Conservation (phyloP, 345 rosid genomes). For the Ceriops decandra region DNA sequence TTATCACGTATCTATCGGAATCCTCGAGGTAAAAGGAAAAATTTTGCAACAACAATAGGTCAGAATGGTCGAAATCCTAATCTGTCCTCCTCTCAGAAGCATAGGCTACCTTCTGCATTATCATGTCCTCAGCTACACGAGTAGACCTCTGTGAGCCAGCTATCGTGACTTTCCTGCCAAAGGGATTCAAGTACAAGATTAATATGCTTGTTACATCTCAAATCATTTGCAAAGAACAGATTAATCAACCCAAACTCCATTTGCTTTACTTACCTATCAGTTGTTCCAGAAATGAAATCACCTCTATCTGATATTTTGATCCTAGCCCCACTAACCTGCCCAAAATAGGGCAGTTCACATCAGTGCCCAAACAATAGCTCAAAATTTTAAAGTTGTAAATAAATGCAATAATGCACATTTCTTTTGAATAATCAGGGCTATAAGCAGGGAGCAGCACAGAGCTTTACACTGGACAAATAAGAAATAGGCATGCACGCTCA, state of each 20-base stretch:
- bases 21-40: slow-evolving; percentile 15
- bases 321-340: slow-evolving; percentile 88
- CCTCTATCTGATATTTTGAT: slow-evolving; percentile 96
- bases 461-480: too few relatives aligned
- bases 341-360: slow-evolving; percentile 11
- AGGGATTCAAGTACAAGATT: slow-evolving; percentile 4
- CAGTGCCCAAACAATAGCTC: slow-evolving; percentile 2
- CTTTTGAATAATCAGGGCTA: too few relatives aligned
- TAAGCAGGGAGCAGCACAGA: too few relatives aligned
- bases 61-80: slow-evolving; percentile 22
- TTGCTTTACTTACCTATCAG: slow-evolving; percentile 55
- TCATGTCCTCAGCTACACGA: slow-evolving; percentile 84
- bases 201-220: background rate
- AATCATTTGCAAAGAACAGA: background rate
- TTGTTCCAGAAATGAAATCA: slow-evolving; percentile 91
- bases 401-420: too few relatives aligned
- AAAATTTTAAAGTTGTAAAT: background rate
- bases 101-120: slow-evolving; percentile 83
- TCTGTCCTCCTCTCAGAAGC: slow-evolving; percentile 76
- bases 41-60: slow-evolving; percentile 17
- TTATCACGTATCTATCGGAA: slow-evolving; percentile 12
- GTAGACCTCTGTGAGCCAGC: slow-evolving; percentile 88
- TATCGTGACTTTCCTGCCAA: slow-evolving; percentile 87
- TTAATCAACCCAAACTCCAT: background rate
- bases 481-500: too few relatives aligned